A percentile compares a stretch with the other conserved stretches of the same genome.
phyloP scores from a whole-genome alignment of 495 filamentous ascomycete species.

The Usnea hakonensis region DNA sequence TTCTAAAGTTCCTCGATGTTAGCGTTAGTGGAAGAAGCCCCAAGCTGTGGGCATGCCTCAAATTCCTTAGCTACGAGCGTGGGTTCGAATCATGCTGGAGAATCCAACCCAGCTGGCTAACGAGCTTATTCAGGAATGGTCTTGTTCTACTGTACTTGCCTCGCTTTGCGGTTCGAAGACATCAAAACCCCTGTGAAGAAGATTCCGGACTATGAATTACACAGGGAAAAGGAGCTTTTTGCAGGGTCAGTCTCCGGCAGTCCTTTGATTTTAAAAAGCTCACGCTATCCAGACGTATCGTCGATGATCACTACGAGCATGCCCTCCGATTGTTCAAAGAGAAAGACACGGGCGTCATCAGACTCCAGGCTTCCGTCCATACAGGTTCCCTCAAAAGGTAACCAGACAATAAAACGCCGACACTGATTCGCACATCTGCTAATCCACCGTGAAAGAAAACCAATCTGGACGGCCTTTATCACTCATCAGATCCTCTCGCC shows the following conservation, averaged over 20 bases:
- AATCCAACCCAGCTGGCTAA: neutral
- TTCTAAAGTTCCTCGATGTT: conserved; percentile 48
- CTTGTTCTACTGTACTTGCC: conserved; percentile 68
- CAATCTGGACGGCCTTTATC: conserved; percentile 73
- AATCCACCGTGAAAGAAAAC: conserved; percentile 33
- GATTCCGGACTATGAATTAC: conserved; percentile 53
- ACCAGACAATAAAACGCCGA: neutral
- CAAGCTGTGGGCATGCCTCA: conserved; percentile 24
- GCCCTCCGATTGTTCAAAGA: conserved; percentile 67
- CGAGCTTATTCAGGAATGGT: conserved; percentile 51
- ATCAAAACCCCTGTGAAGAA: conserved; percentile 40
- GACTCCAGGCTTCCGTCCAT: conserved; percentile 37
- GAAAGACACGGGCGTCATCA: conserved; percentile 49
- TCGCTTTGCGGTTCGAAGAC: conserved; percentile 67
- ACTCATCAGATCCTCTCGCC: conserved; percentile 50
- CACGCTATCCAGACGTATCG: conserved; percentile 48
- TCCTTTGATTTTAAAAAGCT: neutral
- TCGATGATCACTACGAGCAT: conserved; percentile 63
- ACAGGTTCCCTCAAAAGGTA: conserved; percentile 4
- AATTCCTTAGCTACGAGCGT: conserved; percentile 19
- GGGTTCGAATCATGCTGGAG: conserved; percentile 5
- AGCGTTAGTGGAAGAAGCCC: conserved; percentile 28
- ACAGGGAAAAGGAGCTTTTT: conserved; percentile 57
- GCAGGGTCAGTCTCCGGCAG: conserved; percentile 48
- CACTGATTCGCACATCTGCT: neutral